phyloP scores from a whole-genome alignment of 2,329 filamentous ascomycete genomes.

The Alternaria burnsii region DNA sequence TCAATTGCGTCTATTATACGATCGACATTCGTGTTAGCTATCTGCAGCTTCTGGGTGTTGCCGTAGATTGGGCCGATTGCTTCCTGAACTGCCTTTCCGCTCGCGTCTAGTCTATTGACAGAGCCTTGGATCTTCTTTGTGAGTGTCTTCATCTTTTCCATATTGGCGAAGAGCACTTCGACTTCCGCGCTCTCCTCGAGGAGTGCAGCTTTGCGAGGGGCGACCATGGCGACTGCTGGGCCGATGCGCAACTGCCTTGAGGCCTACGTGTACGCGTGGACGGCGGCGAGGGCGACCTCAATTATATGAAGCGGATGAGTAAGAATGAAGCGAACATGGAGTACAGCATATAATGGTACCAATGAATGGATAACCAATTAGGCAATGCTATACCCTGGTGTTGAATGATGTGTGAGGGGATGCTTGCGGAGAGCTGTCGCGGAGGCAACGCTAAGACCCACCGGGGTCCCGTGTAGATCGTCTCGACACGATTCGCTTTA shows the following conservation, averaged over 20 bases:
- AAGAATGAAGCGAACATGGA: conserved; percentile 15
- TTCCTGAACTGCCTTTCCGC: conserved; percentile 88
- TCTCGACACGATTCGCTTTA: conserved; percentile 2
- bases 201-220: conserved; percentile 63
- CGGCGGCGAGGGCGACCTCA: conserved; percentile 12
- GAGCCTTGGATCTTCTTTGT: conserved; percentile 96
- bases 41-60: conserved; percentile 88
- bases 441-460: conserved; percentile 35
- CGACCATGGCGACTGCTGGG: conserved; percentile 57
- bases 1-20: conserved; percentile 86
- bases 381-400: background rate
- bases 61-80: conserved; percentile 92
- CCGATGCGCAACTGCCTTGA: conserved; percentile 28
- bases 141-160: conserved; percentile 91
- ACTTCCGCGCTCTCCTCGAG: conserved; percentile 74
- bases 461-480: conserved; percentile 28
- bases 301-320: conserved; percentile 6
- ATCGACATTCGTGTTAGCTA: conserved; percentile 90
- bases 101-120: conserved; percentile 81
- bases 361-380: conserved; percentile 4
- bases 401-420: conserved; percentile 27
- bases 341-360: conserved; percentile 2
- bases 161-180: conserved; percentile 71
- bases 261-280: conserved; percentile 4
- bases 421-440: conserved; percentile 37